A percentile compares a stretch with the other conserved stretches of the same genome.
Conservation (phyloP, 306 rosid genomes). For the Rosa chinensis region DNA sequence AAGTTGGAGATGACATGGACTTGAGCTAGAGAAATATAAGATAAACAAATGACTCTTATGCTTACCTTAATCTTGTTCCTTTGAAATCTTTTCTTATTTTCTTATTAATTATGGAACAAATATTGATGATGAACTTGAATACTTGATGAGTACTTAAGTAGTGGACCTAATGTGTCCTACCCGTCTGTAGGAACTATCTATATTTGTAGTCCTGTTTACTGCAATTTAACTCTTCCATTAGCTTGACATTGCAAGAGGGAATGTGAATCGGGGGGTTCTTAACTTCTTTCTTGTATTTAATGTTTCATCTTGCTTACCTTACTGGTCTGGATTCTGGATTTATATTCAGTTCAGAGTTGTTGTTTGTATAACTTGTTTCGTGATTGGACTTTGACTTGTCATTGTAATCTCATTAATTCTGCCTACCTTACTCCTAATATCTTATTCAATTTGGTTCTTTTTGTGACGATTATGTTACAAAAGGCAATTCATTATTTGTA, state of each 20-base stretch:
- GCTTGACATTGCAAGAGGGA: conserved; percentile 40
- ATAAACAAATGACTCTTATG: conserved; percentile 38
- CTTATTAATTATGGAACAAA: conserved; percentile 28
- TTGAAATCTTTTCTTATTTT: conserved; percentile 31
- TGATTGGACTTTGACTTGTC: conserved; percentile 18
- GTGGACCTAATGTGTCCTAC: conserved; percentile 54
- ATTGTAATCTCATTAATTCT: conserved; percentile 22
- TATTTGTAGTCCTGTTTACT: conserved; percentile 52
- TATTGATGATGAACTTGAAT: conserved; percentile 49
- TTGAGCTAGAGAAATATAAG: conserved; percentile 55
- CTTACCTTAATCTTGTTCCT: conserved; percentile 42
- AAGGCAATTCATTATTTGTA: conserved; percentile 6
- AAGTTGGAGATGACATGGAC: conserved; percentile 93
- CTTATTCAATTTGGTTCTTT: conserved; percentile 25
- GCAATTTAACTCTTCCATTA: conserved; percentile 61
- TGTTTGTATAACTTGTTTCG: conserved; percentile 26
- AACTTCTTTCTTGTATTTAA: conserved; percentile 29
- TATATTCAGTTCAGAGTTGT: conserved; percentile 8
- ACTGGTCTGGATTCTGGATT: not conserved
- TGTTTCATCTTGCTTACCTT: not conserved
- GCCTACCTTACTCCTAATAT: conserved; percentile 8
- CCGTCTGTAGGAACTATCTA: conserved; percentile 63
- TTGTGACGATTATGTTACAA: not conserved
- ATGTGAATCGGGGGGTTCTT: conserved; percentile 28
- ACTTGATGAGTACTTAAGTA: conserved; percentile 39